phyloP scores from a whole-genome alignment of 164 flowering plant species.

The grape (Vitis vinifera) region ASM3070453v1 NC_081818.1:24836501-24837000 shows the following conservation, averaged over 20 bases:
- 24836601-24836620: neutral
- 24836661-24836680: conserved; percentile 90
- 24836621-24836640: neutral
- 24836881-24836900: neutral
- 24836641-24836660: conserved; percentile 52
- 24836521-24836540: neutral
- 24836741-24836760: conserved; percentile 48
- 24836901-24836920: no score
- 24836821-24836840: no score
- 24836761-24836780: neutral
- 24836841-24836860: no score
- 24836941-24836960: no score
- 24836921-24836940: no score
- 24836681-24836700: conserved; percentile 90
- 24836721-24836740: conserved; percentile 74
- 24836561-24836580: neutral
- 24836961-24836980: no score
- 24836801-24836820: no score
- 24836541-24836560: neutral
- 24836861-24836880: no score
- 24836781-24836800: no score
- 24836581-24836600: neutral
- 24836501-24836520: neutral
- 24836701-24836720: conserved; percentile 85
- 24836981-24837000: no score